Evolutionary conservation across 2,329 filamentous ascomycete species (phyloP), one percentile per base, ranked within the genome.

Genomic region (Dothidotthia symphoricarpi): DNA sequence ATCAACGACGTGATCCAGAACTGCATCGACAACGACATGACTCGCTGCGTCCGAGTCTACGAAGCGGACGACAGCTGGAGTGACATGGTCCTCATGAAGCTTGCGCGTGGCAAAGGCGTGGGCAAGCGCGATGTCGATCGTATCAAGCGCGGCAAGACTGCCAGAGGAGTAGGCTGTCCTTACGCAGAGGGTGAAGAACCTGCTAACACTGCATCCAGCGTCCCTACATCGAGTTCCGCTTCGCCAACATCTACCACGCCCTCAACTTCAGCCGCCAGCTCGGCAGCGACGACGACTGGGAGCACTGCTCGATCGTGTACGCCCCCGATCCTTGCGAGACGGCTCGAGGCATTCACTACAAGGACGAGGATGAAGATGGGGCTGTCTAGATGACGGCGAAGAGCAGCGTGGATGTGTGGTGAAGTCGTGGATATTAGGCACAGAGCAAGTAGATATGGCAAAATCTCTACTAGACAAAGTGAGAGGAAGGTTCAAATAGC

Each of bases 221-320:
- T 22, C 64, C 67, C 27, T 68, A 61, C 22, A 66, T 74, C n/a
- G 59, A 67, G 19, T 75, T 75, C 49, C 70, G 72, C 7, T 76
- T 77, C 53, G 66, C 61, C 28, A 71, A 64, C 43, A 71, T 76
- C 39, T 59, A 64, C 16, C 58, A 75, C 36, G 73, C 74, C 0
- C 63, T 73, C 12, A 60, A 59, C 14, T 76, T 77, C 62, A 69
- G 66, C 38, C 56, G 60, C 2, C 40, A 57, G 16, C 55, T 76
- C 10, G 39, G 59, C 28, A 60, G 64, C 13, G 59, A 71, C 26
- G 57, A 69, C 16, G 66, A 72, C 3, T 76, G 70, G 69, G 70
- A 75, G 45, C 63, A 67, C 13, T 73, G 71, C 55, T 69, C 61
- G 14, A 61, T 75, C 34, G 46, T 55, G 13, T 74, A 68, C 43